Conservation (phyloP, 1,284 basidiomycete genomes). For the Xerocomus amazonicus region DNA sequence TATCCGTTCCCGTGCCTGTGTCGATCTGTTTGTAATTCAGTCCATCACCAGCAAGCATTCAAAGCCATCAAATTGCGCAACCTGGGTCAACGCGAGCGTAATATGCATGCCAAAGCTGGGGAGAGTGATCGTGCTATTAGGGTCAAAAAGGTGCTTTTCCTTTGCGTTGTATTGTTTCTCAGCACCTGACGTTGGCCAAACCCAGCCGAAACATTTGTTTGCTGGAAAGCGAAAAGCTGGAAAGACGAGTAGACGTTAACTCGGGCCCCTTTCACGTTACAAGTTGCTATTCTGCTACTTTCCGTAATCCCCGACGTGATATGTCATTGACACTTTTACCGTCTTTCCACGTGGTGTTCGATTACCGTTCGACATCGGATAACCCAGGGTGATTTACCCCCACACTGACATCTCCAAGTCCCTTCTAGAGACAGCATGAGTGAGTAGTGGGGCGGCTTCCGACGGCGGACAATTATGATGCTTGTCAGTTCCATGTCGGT, state of each 20-base stretch:
- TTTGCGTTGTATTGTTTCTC: constrained; percentile 12
- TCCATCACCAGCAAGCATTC: constrained; percentile 58
- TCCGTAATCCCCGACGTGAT: constrained; percentile 6
- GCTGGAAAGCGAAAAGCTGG: constrained; percentile 87
- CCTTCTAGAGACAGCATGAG: no score
- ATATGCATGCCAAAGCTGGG: constrained; percentile 84
- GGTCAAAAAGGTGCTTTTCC: constrained; percentile 67
- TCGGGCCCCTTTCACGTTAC: background rate
- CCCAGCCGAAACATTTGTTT: constrained; percentile 82
- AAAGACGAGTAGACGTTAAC: constrained; percentile 77
- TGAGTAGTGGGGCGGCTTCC: no score
- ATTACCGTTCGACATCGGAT: background rate
- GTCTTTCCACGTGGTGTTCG: background rate
- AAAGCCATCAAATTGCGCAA: constrained; percentile 80
- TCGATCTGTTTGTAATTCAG: background rate
- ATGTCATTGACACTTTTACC: background rate
- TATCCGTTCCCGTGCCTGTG: constrained; percentile 12
- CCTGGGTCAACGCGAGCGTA: constrained; percentile 80
- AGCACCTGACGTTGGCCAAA: constrained; percentile 12
- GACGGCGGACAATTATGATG: no score
- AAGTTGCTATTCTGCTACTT: constrained; percentile 2
- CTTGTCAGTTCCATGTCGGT: no score
- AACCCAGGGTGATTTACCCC: background rate
- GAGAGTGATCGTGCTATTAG: constrained; percentile 83
- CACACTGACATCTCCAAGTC: no score